phyloP scores from a whole-genome alignment of 441 rosid species.

The Erysimum cheiri region DNA sequence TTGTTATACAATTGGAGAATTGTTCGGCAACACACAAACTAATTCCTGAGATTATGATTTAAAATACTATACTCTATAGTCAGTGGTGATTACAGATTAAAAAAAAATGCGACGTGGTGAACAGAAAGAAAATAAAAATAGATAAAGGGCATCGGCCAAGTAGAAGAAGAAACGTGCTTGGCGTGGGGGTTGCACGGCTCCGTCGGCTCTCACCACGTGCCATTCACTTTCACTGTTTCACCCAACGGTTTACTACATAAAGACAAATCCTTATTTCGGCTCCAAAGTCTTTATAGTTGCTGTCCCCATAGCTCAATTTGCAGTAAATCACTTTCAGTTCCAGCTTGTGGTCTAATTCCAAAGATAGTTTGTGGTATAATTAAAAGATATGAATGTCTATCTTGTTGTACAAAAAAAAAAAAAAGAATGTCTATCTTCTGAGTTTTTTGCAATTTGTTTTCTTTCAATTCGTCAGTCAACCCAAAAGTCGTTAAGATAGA shows the following conservation, averaged over 20 bases:
- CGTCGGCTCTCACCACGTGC: conserved; percentile 25
- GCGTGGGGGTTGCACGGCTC: conserved; percentile 35
- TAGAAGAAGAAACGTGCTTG: conserved; percentile 13
- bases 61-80: no score
- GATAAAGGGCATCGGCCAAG: background rate
- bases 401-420: no score
- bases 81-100: no score
- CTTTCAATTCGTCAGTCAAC: conserved; percentile 5
- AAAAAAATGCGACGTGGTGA: background rate
- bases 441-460: background rate
- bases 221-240: background rate
- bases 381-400: background rate
- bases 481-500: background rate
- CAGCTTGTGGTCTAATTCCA: conserved; percentile 11
- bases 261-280: no score
- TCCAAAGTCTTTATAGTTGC: background rate
- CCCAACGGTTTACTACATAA: conserved; percentile 18
- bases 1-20: background rate
- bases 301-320: background rate
- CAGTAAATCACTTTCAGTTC: background rate
- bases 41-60: no score
- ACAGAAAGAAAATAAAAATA: background rate
- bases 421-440: background rate
- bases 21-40: background rate
- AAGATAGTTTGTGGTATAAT: no score